Conservation (phyloP, 106 monocot species). For the Posidonia australis region DNA sequence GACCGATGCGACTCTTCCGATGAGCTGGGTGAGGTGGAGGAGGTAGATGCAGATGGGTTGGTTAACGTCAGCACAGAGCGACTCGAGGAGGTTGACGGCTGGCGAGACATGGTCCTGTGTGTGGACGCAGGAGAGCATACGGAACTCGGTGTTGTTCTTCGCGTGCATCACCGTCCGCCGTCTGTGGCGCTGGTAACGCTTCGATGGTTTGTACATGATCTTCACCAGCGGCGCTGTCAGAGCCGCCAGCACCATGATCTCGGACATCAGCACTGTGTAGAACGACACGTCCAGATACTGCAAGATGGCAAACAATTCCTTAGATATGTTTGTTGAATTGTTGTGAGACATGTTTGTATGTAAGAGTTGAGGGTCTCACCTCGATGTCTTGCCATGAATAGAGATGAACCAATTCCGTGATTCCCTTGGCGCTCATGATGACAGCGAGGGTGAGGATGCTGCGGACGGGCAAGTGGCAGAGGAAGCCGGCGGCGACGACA, state of each 20-base stretch:
- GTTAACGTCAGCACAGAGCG: slow-evolving; percentile 1
- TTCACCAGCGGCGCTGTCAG: slow-evolving; percentile 3
- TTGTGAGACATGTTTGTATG: no score
- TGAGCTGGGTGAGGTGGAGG: slow-evolving; percentile 43
- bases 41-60: slow-evolving; percentile 25
- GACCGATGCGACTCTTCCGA: slow-evolving; percentile 30
- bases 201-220: slow-evolving; percentile 14
- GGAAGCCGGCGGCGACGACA: background rate
- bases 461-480: background rate
- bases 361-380: background rate
- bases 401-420: slow-evolving; percentile 1
- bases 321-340: no score
- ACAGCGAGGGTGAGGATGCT: slow-evolving; percentile 1
- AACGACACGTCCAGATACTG: background rate
- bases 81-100: slow-evolving; percentile 3
- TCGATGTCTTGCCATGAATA: background rate
- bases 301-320: background rate
- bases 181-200: background rate
- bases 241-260: slow-evolving; percentile 3
- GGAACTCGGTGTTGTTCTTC: slow-evolving; percentile 1
- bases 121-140: slow-evolving; percentile 7
- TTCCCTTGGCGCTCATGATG: slow-evolving; percentile 11
- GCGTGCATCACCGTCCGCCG: slow-evolving; percentile 1
- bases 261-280: background rate
- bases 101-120: background rate